Evolutionary conservation across 2,329 filamentous ascomycete genomes (phyloP).

Genomic region (Cladosporium velox): DNA sequence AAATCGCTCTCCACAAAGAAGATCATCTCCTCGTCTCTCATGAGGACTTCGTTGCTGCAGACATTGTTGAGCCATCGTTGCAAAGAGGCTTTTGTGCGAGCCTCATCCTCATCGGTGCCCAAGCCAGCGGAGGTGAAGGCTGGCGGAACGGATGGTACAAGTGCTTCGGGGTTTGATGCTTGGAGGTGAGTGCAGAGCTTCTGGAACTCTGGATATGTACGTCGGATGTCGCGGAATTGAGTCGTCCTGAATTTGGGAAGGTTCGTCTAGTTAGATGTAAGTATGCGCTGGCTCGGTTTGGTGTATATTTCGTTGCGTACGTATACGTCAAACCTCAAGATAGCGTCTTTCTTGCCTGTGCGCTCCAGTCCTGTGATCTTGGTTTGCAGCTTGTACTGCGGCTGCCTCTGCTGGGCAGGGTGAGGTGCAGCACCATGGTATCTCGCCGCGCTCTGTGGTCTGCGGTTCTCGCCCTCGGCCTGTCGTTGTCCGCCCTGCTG

Average conservation of each 20-base stretch:
- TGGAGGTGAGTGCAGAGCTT: slow-evolving; percentile 96
- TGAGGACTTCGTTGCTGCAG: slow-evolving; percentile 86
- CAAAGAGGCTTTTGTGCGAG: slow-evolving; percentile 81
- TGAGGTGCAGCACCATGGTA: slow-evolving; percentile 35
- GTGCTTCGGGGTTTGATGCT: slow-evolving; percentile 93
- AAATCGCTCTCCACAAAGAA: slow-evolving; percentile 99
- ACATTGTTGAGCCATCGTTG: slow-evolving; percentile 96
- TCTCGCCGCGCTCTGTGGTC: slow-evolving; percentile 33
- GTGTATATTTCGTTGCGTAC: slow-evolving; percentile 56
- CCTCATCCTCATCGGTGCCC: slow-evolving; percentile 94
- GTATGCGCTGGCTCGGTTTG: slow-evolving; percentile 3
- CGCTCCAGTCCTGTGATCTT: slow-evolving; percentile 94
- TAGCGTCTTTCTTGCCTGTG: slow-evolving; percentile 92
- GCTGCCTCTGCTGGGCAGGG: slow-evolving; percentile 37
- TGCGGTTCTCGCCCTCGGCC: slow-evolving; percentile 31
- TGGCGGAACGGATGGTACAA: slow-evolving; percentile 94
- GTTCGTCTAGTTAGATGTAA: slow-evolving; percentile 71
- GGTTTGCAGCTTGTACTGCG: slow-evolving; percentile 73
- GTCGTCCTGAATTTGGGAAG: slow-evolving; percentile 97
- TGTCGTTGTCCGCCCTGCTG: slow-evolving; percentile 16
- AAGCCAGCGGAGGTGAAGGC: slow-evolving; percentile 91
- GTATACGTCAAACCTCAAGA: slow-evolving; percentile 93
- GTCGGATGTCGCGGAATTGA: slow-evolving; percentile 95
- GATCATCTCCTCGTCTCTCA: slow-evolving; percentile 94
- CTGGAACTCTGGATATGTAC: slow-evolving; percentile 91